A percentile compares a stretch with the other conserved stretches of the same genome.
Conservation (phyloP, 2,329 filamentous ascomycete genomes). For the Alternaria postmessia region DNA sequence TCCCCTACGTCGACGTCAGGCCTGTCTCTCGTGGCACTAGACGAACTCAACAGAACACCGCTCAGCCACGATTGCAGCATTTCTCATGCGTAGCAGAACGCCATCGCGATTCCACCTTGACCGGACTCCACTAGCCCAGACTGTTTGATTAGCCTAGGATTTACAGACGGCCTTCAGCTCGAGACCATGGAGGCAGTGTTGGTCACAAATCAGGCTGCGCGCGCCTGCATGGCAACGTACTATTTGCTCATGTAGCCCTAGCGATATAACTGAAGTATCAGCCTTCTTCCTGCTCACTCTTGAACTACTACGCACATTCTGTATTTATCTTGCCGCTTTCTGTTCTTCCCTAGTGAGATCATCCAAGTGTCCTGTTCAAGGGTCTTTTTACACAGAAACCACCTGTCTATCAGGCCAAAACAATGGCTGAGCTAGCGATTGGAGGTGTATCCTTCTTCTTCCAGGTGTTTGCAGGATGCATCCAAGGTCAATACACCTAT, state of each 20-base stretch:
- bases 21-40: not conserved
- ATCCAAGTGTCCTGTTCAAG: not conserved
- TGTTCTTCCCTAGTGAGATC: not conserved
- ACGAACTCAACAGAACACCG: conserved; percentile 4
- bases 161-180: conserved; percentile 27
- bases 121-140: conserved; percentile 16
- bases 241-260: conserved; percentile 23
- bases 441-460: conserved; percentile 46
- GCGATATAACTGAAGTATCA: conserved; percentile 24
- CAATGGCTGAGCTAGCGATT: conserved; percentile 36
- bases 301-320: not conserved
- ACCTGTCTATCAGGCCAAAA: not conserved
- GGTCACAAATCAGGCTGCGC: conserved; percentile 21
- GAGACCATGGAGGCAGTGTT: conserved; percentile 39
- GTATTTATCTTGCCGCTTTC: not conserved
- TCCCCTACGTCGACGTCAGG: not conserved
- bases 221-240: conserved; percentile 19
- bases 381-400: not conserved
- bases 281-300: conserved; percentile 19
- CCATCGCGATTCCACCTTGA: conserved; percentile 11
- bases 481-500: conserved; percentile 35
- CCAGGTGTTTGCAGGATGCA: conserved; percentile 49
- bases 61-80: conserved; percentile 9
- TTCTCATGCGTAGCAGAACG: not conserved
- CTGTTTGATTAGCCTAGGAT: conserved; percentile 25